Base-by-base conservation (phyloP, 345 rosid genomes). In the Syzygium oleosum region DNA sequence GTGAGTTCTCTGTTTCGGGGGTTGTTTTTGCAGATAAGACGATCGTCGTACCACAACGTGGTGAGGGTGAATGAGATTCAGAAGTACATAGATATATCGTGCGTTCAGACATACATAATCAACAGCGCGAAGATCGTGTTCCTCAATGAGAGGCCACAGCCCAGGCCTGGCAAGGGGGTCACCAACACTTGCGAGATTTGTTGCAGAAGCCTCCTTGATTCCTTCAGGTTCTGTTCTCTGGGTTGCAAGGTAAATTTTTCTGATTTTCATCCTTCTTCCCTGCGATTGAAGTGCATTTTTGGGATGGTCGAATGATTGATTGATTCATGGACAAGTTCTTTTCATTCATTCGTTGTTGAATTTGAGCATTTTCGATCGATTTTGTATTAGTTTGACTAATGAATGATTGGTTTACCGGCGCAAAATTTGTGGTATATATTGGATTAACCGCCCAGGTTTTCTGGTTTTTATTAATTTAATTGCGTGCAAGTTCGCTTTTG, bases 41-140 rank as follows among this genome's bases (percentile, higher is more conserved):
- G 99, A 88, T 97, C 99, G 13, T 97, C 99, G 2, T 97, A 97
- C 93, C 98, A 97, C 78, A 95, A 97, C 95, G 99, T 97, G 63
- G 97, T 97, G 90, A 91, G 99, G 51, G 98, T 97, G 43, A 94
- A 94, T 46, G 99, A 97, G 92, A 96, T 97, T 77, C 98, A 95
- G 90, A 97, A 91, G 93, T 94, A 90, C 91, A 93, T 97, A 84
- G 99, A 97, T 90, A 96, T 95, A 16, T 93, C 98, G 6, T 92
- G 95, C 85, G 95, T 97, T 52, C 99, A 97, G 91, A 97, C 99
- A 10, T 97, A 97, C 90, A 91, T 96, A 77, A 97, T 97, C 90
- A 97, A 97, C 88, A 97, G 99, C 31, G 98, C 99, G 88, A 97
- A 94, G 90, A 95, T 96, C 84, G 98, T 97, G 86, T 97, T 97